Conservation (phyloP, 495 filamentous ascomycete species). For the Aspergillus sparsus region DNA sequence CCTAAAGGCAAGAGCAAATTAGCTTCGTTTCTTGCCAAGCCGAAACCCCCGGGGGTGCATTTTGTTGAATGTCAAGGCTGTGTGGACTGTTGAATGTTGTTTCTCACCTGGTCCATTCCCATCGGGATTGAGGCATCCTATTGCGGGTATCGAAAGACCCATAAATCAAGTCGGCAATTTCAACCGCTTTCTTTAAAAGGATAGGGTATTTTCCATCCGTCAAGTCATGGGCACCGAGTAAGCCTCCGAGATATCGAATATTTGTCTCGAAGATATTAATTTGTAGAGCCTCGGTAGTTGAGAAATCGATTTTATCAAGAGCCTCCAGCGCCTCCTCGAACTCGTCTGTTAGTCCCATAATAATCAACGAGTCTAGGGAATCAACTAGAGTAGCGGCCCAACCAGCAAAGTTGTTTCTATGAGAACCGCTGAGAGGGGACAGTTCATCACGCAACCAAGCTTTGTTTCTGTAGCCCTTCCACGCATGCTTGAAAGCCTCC, state of each 20-base stretch:
- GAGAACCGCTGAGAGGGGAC: slow-evolving; percentile 60
- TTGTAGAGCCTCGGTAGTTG: slow-evolving; percentile 43
- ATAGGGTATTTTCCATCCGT: slow-evolving; percentile 62
- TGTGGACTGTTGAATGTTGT: neutral
- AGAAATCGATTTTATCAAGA: slow-evolving; percentile 57
- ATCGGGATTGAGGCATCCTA: slow-evolving; percentile 76
- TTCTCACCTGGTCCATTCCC: slow-evolving; percentile 48
- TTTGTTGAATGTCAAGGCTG: neutral
- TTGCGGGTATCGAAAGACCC: slow-evolving; percentile 95
- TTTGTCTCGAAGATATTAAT: slow-evolving; percentile 88
- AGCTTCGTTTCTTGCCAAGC: neutral
- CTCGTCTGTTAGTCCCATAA: slow-evolving; percentile 62
- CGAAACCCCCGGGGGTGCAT: neutral
- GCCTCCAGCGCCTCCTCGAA: slow-evolving; percentile 59
- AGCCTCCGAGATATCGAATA: slow-evolving; percentile 83
- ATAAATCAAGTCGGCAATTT: slow-evolving; percentile 86
- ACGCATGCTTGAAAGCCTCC: slow-evolving; percentile 67
- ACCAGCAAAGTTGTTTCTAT: slow-evolving; percentile 57
- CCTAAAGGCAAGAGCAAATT: slow-evolving; percentile 26
- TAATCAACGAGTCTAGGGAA: slow-evolving; percentile 61
- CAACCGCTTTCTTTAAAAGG: slow-evolving; percentile 80
- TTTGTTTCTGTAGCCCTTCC: slow-evolving; percentile 72
- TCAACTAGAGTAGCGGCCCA: slow-evolving; percentile 65
- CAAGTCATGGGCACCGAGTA: slow-evolving; percentile 82
- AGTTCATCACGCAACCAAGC: slow-evolving; percentile 84